phyloP scores from a whole-genome alignment of 2,329 filamentous ascomycete species.

The Beauveria caledonica region DNA sequence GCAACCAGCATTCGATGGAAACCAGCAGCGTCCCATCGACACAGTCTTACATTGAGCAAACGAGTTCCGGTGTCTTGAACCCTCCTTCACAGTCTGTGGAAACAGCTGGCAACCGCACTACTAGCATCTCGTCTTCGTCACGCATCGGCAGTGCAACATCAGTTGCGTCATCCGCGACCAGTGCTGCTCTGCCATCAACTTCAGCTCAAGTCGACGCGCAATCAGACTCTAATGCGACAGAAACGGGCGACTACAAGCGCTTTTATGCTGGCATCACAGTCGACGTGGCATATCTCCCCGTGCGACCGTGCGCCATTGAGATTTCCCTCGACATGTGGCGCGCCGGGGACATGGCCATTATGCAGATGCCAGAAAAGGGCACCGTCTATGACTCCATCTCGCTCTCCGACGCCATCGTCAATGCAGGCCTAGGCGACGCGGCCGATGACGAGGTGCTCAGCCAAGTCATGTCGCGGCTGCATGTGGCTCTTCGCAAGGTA shows the following conservation, averaged over 20 bases:
- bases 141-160: neutral
- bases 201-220: neutral
- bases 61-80: neutral
- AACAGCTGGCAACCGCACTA: neutral
- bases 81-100: neutral
- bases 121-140: neutral
- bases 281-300: constrained; percentile 1
- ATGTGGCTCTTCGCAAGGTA: constrained; percentile 5
- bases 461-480: neutral
- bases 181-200: neutral
- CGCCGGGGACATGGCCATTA: neutral
- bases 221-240: neutral
- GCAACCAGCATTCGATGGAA: neutral
- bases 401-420: neutral
- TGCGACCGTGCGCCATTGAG: constrained; percentile 1
- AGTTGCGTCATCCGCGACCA: neutral
- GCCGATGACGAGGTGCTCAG: neutral
- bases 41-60: neutral
- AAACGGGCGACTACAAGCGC: neutral
- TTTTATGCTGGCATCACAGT: neutral
- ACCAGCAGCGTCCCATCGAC: neutral
- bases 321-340: neutral
- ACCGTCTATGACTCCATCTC: neutral
- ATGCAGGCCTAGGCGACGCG: neutral
- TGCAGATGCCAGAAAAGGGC: constrained; percentile 4